Conservation (phyloP, 2,329 filamentous ascomycete species). For the Erysiphe pulchra region DNA sequence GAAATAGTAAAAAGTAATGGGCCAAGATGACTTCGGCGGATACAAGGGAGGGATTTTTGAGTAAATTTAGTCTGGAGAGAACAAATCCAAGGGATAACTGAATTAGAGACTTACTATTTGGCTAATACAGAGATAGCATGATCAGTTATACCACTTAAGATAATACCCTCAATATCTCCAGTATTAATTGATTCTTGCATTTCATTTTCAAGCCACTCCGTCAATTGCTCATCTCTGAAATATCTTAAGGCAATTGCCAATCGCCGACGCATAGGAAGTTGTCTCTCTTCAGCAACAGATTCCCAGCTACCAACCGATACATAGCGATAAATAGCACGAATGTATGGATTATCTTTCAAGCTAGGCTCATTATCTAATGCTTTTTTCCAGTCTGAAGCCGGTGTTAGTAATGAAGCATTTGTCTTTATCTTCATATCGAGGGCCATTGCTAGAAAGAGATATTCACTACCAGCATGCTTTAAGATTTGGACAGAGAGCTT, state of each 20-base stretch:
- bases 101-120: constrained; percentile 1
- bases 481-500: constrained; percentile 44
- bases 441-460: constrained; percentile 41
- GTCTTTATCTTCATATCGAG: constrained; percentile 34
- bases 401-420: constrained; percentile 15
- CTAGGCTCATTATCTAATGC: constrained; percentile 9
- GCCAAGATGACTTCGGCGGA: neutral
- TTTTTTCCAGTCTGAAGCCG: constrained; percentile 10
- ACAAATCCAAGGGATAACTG: neutral
- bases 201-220: constrained; percentile 41
- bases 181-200: constrained; percentile 32
- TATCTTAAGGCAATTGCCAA: constrained; percentile 46
- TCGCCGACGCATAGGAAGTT: constrained; percentile 49
- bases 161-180: constrained; percentile 53
- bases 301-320: constrained; percentile 57
- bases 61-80: neutral
- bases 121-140: constrained; percentile 49
- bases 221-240: constrained; percentile 33
- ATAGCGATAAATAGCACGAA: constrained; percentile 54
- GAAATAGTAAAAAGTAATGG: neutral
- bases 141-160: constrained; percentile 54
- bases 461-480: constrained; percentile 38
- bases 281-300: constrained; percentile 43
- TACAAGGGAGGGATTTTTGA: neutral
- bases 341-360: constrained; percentile 46